Percentiles rank a stretch among this genome's conserved stretches.
Conservation (phyloP, 2,329 filamentous ascomycete genomes). For the Sarocladium oryzae region DNA sequence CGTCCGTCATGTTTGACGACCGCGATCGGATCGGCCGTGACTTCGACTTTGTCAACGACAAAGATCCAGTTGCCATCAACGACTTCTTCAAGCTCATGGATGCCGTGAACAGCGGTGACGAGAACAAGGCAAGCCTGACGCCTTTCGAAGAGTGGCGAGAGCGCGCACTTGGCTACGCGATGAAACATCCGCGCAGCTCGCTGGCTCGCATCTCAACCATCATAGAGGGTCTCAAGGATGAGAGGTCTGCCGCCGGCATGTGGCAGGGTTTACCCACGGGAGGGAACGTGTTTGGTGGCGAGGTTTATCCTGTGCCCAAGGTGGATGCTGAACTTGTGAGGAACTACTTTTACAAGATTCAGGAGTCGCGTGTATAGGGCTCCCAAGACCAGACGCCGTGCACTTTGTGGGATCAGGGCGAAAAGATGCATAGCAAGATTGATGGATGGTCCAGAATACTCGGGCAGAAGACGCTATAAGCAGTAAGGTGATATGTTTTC, state of each 20-base stretch:
- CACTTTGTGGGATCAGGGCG: too few species aligned
- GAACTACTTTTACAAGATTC: too few species aligned
- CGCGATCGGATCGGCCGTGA: constrained; percentile 4
- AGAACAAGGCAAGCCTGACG: background rate
- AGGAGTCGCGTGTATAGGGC: too few species aligned
- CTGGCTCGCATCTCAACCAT: constrained; percentile 10
- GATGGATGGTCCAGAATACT: too few species aligned
- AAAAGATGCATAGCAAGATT: too few species aligned
- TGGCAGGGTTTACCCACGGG: constrained; percentile 8
- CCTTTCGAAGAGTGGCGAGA: constrained; percentile 4
- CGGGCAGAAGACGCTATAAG: too few species aligned
- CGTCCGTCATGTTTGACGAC: constrained; percentile 9
- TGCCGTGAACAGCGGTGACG: background rate
- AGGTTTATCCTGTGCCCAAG: constrained; percentile 3
- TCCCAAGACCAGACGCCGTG: too few species aligned
- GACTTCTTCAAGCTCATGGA: constrained; percentile 10
- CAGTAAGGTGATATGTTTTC: too few species aligned
- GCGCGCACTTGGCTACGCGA: constrained; percentile 5
- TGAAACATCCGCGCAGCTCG: constrained; percentile 2
- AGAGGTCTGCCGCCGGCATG: constrained; percentile 7
- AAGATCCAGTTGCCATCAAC: constrained; percentile 4
- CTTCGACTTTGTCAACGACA: constrained; percentile 11
- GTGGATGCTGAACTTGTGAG: too few species aligned
- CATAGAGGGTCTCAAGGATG: constrained; percentile 8
- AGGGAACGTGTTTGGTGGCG: constrained; percentile 5